Percentiles rank a stretch among this genome's conserved stretches.
Evolutionary conservation across 768 basidiomycete species (phyloP).

Genomic region (Lentinula edodes): DNA sequence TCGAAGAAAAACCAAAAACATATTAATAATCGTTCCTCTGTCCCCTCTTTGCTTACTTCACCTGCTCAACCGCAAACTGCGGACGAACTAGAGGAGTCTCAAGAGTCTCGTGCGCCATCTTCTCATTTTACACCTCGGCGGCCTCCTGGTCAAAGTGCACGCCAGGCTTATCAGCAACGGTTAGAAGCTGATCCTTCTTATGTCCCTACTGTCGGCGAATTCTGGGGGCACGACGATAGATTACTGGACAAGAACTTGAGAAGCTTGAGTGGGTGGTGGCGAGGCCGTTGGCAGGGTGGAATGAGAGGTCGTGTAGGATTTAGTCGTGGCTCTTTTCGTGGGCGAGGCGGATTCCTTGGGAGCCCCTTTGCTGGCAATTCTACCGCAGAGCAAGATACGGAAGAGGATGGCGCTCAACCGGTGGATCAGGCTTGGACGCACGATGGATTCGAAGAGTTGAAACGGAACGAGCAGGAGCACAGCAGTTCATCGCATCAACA

Average conservation of each 20-base stretch:
- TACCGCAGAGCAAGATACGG: constrained; percentile 10
- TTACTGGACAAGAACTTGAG: constrained; percentile 77
- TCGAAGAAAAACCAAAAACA: constrained; percentile 33
- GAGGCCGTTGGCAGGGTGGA: constrained; percentile 70
- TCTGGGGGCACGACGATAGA: constrained; percentile 95
- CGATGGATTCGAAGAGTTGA: constrained; percentile 88
- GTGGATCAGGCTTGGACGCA: constrained; percentile 77
- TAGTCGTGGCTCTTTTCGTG: constrained; percentile 34
- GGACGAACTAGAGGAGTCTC: constrained; percentile 20
- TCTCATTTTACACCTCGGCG: constrained; percentile 23
- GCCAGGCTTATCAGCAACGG: constrained; percentile 82
- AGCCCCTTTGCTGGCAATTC: constrained; percentile 9
- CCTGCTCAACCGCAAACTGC: constrained; percentile 22
- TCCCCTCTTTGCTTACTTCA: constrained; percentile 25
- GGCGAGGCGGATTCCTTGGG: constrained; percentile 42
- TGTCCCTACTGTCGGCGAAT: constrained; percentile 86
- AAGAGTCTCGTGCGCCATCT: constrained; percentile 22
- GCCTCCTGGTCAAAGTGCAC: constrained; percentile 54
- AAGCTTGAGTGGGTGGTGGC: constrained; percentile 85
- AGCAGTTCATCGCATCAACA: constrained; percentile 19
- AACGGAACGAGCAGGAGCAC: constrained; percentile 55
- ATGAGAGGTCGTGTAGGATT: constrained; percentile 52
- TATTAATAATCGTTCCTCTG: constrained; percentile 22
- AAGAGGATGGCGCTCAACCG: constrained; percentile 27
- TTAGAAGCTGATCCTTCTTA: constrained; percentile 83